These are phyloP conservation scores for Termitomyces sp. DNA, from an alignment of 768 basidiomycete genomes.

Conservation along the genomic window DNA sequence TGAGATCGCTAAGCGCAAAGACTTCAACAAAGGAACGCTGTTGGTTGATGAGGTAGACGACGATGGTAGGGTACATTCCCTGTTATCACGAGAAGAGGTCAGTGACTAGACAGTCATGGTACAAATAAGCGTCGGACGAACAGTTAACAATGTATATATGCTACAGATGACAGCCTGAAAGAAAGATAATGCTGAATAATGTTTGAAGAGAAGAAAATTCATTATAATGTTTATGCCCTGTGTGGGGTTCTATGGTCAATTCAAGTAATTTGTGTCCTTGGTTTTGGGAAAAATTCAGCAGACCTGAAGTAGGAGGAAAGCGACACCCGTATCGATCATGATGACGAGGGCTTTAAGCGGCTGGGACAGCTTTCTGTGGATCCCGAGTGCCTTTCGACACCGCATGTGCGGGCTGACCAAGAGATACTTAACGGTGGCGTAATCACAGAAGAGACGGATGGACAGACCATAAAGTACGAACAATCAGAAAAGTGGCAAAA, in stretches of 20 bases:
- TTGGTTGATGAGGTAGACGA: background rate
- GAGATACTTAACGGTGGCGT: background rate
- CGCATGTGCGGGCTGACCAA: background rate
- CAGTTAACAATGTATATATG: background rate
- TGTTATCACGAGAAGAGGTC: background rate
- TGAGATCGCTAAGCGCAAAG: background rate
- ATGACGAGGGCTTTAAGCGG: too few species aligned
- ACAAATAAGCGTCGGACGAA: background rate
- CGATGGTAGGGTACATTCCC: background rate
- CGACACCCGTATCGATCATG: background rate
- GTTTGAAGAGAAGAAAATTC: background rate
- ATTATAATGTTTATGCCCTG: background rate
- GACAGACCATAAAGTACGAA: background rate
- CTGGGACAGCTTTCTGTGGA: background rate
- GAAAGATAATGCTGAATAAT: background rate
- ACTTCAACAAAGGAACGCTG: background rate
- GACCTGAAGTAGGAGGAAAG: background rate
- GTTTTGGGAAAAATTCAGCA: background rate
- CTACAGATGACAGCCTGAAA: background rate
- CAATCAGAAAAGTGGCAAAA: background rate
- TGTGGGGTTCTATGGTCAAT: background rate
- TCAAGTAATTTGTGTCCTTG: too few species aligned
- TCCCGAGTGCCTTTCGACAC: background rate
- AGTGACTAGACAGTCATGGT: too few species aligned
- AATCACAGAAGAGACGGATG: background rate